Base-by-base conservation (phyloP, 768 basidiomycete genomes). In the Termitomyces sp. region DNA sequence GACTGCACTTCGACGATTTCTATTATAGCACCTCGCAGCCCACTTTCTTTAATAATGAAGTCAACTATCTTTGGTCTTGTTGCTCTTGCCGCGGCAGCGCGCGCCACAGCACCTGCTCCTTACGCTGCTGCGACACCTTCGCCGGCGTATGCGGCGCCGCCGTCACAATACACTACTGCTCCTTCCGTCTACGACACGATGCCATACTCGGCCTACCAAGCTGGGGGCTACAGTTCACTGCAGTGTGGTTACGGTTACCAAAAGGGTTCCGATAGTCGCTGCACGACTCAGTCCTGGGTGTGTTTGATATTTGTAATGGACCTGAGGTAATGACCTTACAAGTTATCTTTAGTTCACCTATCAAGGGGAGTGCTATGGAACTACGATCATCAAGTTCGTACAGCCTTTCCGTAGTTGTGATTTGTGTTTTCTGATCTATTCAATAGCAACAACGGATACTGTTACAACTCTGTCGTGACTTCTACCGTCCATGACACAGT, bases 241-340 rank as follows among this genome's bases (percentile, higher is more conserved):
- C 71, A 79, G 62, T 91, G 88, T 67, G 88, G 88, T 51, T 91
- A 91, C 67, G 88, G 88, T 26, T 85, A 85, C 65, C 64, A 70
- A 48, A 87, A 86, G 72, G 70, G 68, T 55, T 72, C 68, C 10
- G 79, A 86, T 67, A 86, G 85, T 34, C 76, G 74, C 48, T 90
- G 88, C 69, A 58, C 70, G 22, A 63, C 74, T 26, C 68, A 82
- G 68, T 78, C 79, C 53, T 89, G 88, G 88, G 87, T 88, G 42
- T 64, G 59, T 79, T 74, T 6, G 5, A 30, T 36, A 16, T 4
- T 40, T 26, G 39, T 3, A 14, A 26, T 47, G 12, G 50, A 5
- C 16, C 33, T 8, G 27, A 24, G 5, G 26, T 32, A 44, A 26
- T 36, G 30, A 34, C 37, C 30, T 49, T 27, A 60, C 60, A 43